Base-by-base conservation (phyloP, 345 rosid species). In the Linum trigynum region DNA sequence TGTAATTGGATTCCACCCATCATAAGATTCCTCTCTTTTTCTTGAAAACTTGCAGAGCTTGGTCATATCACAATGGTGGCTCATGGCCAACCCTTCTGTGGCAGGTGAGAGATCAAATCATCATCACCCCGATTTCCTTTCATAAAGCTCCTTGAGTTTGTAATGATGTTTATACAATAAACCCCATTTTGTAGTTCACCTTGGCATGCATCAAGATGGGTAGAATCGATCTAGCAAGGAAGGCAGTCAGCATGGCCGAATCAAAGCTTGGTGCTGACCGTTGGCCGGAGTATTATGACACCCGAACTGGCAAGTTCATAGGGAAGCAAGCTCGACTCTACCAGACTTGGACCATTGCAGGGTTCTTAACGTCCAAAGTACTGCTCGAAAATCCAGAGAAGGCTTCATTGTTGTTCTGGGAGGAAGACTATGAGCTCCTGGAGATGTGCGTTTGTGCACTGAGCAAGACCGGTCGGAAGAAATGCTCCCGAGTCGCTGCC, bases 51-150 rank as follows among this genome's bases (percentile, higher is more conserved):
- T 76, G 71, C 86, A 94, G 97, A 65, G 88, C 97, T 65, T 94
- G 99, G 99, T 94, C 99, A 16, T 94, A 94, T 84, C 99, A 94
- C 72, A 94, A 94, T 72, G 86, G 96, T 59, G 99, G 97, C 72
- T 90, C 99, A 38, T 90, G 99, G 99, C 99, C 97, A 3, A 84
- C 97, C 2, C 95, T 94, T 70, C 83, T 94, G 70, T 94, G 99
- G 99, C 99, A 94, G 99, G 99, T 94, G 77, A 48, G 38, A 64
- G 63, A 53, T 7, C 9, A 57, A 23, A 17, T 51, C 57, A 6
- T 8, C 17, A n/a, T 51, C 55, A 59, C 5, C 7, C 8, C 35
- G 12, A 48, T 43, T 14, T 14, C 38, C 37, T 5, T 57, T 53
- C 38, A 45, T 39, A 12, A 38, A n/a, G 17, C 11, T 10, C 14